Evolutionary conservation across 1,284 basidiomycete species (phyloP).

Genomic region (Pseudozyma sp.): DNA sequence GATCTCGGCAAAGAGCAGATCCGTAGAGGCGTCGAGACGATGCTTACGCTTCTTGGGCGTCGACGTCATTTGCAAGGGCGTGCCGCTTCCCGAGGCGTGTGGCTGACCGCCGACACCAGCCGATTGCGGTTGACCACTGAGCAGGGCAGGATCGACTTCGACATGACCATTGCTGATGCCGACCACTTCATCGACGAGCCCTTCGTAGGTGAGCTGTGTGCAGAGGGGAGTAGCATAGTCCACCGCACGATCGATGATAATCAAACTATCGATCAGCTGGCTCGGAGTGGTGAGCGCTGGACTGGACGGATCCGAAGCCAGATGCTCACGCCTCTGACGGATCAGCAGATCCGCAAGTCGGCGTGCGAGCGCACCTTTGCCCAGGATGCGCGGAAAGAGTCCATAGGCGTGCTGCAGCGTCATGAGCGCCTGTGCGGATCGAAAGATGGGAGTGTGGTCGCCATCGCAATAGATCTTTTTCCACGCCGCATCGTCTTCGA

Average conservation of each 20-base stretch:
- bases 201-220: conserved; percentile 96
- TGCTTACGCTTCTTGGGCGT: conserved; percentile 73
- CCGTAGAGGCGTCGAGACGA: conserved; percentile 79
- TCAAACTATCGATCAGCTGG: conserved; percentile 81
- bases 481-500: conserved; percentile 60
- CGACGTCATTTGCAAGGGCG: conserved; percentile 47
- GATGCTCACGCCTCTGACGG: conserved; percentile 72
- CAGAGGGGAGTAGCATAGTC: conserved; percentile 96
- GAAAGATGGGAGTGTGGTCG: conserved; percentile 90
- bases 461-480: conserved; percentile 76
- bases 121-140: conserved; percentile 70
- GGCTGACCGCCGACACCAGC: conserved; percentile 23
- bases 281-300: conserved; percentile 54
- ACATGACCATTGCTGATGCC: conserved; percentile 91
- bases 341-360: conserved; percentile 80
- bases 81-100: conserved; percentile 44
- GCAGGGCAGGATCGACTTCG: conserved; percentile 84
- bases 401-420: conserved; percentile 88
- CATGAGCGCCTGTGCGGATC: conserved; percentile 86
- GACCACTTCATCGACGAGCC: conserved; percentile 92
- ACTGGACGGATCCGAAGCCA: conserved; percentile 66
- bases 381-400: conserved; percentile 88
- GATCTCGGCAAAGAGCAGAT: conserved; percentile 85
- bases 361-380: conserved; percentile 87
- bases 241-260: conserved; percentile 89